Evolutionary conservation across 148 eudicot species (phyloP), one percentile per base, ranked within the genome.

Genomic region (Heliosperma pusillum): DNA sequence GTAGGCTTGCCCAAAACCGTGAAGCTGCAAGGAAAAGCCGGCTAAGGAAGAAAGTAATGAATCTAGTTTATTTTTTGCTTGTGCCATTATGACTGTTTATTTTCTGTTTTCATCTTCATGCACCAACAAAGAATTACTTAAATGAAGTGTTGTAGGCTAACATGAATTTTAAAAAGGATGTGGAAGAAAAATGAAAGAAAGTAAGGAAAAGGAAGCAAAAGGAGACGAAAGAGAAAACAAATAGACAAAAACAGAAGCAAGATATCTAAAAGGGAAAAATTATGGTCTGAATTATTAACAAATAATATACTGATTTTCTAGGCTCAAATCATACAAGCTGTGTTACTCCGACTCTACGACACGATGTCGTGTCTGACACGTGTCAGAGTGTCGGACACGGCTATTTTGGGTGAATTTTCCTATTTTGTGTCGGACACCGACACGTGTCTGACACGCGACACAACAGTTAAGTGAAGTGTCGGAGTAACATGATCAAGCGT

Each of bases 1-100:
- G 89, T 9, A 82, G 89, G 80, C 89, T 86, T 72, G 89, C 89
- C 22, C 89, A 86, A 66, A 86, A 86, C 70, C 87, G 89, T 45
- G 89, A 86, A 33, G 89, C 89, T 72, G 89, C 89, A 63, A 86
- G 89, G 80, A 86, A 86, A 76, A 84, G 89, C 60, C 87, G 87
- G 67, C 56, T 86, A 72, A 74, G 89, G 75, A 86, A 86, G 79
- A 86, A 86, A 78, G 89, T 86, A 78, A 71, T 82, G n/a, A 52
- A 40, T 60, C 45, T 30, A n/a, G 50, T 52, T 69, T 12, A 27
- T 74, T 70, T 29, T 52, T 73, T 67, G 44, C 60, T 15, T 55
- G 19, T 67, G 63, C 42, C 56, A 26, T 50, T 36, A 42, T 21
- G 30, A 8, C n/a, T 58, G 40, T 9, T 2, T 0, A 26, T 17